Percentiles rank a stretch among this genome's conserved stretches.
phyloP scores from a whole-genome alignment of 2,329 filamentous ascomycete species.

The Trichoderma polysporum region DNA sequence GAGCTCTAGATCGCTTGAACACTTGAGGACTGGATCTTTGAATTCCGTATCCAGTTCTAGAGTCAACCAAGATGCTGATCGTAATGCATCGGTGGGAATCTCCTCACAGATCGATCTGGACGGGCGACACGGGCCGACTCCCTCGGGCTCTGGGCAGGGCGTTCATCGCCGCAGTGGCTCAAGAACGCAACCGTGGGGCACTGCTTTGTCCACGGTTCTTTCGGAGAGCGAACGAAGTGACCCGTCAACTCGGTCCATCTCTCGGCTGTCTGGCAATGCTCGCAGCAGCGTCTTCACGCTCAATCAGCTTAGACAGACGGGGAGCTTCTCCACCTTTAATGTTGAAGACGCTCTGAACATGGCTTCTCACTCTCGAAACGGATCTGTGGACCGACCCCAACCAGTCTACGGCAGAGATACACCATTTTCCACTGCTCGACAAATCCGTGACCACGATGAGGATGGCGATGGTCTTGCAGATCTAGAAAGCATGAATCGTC shows the following conservation, averaged over 20 bases:
- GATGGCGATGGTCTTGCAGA: slow-evolving; percentile 64
- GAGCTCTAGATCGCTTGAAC: slow-evolving; percentile 53
- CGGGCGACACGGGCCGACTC: slow-evolving; percentile 24
- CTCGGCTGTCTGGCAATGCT: slow-evolving; percentile 44
- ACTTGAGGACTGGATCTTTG: slow-evolving; percentile 52
- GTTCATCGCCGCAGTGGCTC: slow-evolving; percentile 21
- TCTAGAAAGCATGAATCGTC: slow-evolving; percentile 51
- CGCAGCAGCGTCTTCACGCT: slow-evolving; percentile 51
- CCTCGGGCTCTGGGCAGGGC: slow-evolving; percentile 11
- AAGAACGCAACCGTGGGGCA: slow-evolving; percentile 57
- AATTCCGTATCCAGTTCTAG: slow-evolving; percentile 55
- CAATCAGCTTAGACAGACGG: slow-evolving; percentile 54
- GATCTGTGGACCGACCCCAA: slow-evolving; percentile 51
- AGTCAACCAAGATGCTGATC: slow-evolving; percentile 48
- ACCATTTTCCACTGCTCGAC: slow-evolving; percentile 39
- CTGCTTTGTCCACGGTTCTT: slow-evolving; percentile 62
- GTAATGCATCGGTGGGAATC: neutral
- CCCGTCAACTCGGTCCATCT: slow-evolving; percentile 49
- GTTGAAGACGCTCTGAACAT: slow-evolving; percentile 41
- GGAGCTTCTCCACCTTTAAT: slow-evolving; percentile 55
- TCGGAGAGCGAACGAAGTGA: slow-evolving; percentile 61
- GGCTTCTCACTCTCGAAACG: slow-evolving; percentile 42
- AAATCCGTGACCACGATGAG: slow-evolving; percentile 60
- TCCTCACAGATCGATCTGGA: slow-evolving; percentile 26
- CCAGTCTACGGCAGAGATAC: slow-evolving; percentile 42